phyloP scores from a whole-genome alignment of 1,139 yeast genomes.

The Candida sojae region DNA sequence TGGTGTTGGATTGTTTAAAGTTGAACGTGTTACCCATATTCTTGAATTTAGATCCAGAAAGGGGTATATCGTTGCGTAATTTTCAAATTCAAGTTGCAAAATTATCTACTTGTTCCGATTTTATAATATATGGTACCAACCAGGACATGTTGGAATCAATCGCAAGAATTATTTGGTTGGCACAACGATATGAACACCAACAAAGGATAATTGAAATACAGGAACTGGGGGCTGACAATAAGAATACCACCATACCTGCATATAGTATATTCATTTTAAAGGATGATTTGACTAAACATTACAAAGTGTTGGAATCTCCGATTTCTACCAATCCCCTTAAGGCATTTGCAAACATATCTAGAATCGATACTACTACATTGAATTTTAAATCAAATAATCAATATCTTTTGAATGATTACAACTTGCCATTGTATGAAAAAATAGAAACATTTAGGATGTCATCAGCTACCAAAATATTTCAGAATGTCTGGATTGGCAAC shows the following conservation, averaged over 20 bases:
- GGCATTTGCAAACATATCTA: slow-evolving; percentile 9
- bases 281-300: slow-evolving; percentile 6
- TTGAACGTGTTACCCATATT: slow-evolving; percentile 54
- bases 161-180: slow-evolving; percentile 54
- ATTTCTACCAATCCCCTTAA: slow-evolving; percentile 5
- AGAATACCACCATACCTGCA: not conserved
- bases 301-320: slow-evolving; percentile 3
- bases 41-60: slow-evolving; percentile 59
- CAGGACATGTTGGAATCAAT: slow-evolving; percentile 40
- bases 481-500: slow-evolving; percentile 80
- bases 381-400: slow-evolving; percentile 5
- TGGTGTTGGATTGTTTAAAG: slow-evolving; percentile 45
- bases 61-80: slow-evolving; percentile 71
- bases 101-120: slow-evolving; percentile 66
- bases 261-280: slow-evolving; percentile 21
- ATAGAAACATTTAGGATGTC: slow-evolving; percentile 84
- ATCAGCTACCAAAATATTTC: slow-evolving; percentile 61
- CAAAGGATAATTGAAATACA: slow-evolving; percentile 7
- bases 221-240: not conserved
- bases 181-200: slow-evolving; percentile 45
- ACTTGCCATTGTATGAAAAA: slow-evolving; percentile 72
- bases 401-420: slow-evolving; percentile 59
- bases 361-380: slow-evolving; percentile 8
- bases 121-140: slow-evolving; percentile 56
- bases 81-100: slow-evolving; percentile 78